Evolutionary conservation across 331 rosid species (phyloP).

Genomic region (Phaseolus coccineus): DNA sequence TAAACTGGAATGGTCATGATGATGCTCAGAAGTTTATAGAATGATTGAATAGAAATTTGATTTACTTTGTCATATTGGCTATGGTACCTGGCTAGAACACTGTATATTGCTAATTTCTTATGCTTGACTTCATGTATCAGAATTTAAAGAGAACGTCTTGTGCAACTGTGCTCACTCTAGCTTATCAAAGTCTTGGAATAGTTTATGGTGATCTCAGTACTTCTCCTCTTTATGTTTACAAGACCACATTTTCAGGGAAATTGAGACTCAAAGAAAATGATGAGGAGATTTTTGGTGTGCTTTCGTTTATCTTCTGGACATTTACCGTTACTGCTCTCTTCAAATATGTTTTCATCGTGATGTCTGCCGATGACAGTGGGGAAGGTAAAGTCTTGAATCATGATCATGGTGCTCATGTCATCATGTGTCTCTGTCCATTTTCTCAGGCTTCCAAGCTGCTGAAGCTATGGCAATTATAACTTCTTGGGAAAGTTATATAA

Average conservation of each 20-base stretch:
- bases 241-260: slow-evolving; percentile 81
- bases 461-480: slow-evolving; percentile 27
- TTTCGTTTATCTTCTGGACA: slow-evolving; percentile 84
- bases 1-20: not conserved
- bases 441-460: slow-evolving; percentile 28
- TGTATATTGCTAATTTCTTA: slow-evolving; percentile 12
- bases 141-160: slow-evolving; percentile 62
- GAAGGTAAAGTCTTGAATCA: slow-evolving; percentile 64
- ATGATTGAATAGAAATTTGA: slow-evolving; percentile 11
- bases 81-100: not conserved
- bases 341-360: slow-evolving; percentile 76
- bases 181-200: slow-evolving; percentile 88
- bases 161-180: slow-evolving; percentile 69
- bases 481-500: slow-evolving; percentile 15
- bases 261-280: slow-evolving; percentile 71
- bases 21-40: not conserved
- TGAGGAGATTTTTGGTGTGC: slow-evolving; percentile 77
- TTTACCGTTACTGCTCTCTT: slow-evolving; percentile 76
- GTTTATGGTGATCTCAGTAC: slow-evolving; percentile 84
- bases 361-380: slow-evolving; percentile 82
- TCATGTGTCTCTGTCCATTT: slow-evolving; percentile 12
- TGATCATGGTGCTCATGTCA: slow-evolving; percentile 14
- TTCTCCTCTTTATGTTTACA: slow-evolving; percentile 85
- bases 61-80: not conserved
- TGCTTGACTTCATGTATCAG: slow-evolving; percentile 55